Base-by-base conservation (phyloP, 108 stramenopile species). In the Stephanodiscus minutulus region DNA sequence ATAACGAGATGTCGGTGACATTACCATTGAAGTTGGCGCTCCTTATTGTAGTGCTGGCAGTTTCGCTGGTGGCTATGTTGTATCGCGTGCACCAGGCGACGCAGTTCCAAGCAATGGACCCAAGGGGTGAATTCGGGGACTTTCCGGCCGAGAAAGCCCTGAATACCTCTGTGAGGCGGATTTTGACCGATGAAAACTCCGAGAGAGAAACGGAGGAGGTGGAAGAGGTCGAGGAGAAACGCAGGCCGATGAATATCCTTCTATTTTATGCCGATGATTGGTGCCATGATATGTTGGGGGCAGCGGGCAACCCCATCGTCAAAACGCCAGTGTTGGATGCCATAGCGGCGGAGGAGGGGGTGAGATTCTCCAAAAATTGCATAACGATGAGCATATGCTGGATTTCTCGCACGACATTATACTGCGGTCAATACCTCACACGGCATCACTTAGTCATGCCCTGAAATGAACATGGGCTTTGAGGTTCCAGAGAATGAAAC, bases 361-460 rank as follows among this genome's bases (percentile, higher is more conserved):
- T 90, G 17, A 74, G 82, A 20, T 90, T 90, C 47, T 83, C 85
- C 11, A 55, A 85, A 43, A 87, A 88, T 70, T 79, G 72, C 36
- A 87, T 88, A n/a, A 90, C 89, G 0, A 84, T 87, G 1, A 73
- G 78, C 47, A 84, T 90, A 28, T 90, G 89, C 55, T 88, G 87
- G 89, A 57, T 86, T 39, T 81, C 79, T 25, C 73, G 86, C 15
- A 87, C 86, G 3, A 88, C 83, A 13, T 55, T 90, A 20, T 85
- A 83, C 29, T 73, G 83, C 28, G 86, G 86, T 20, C 85, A 86
- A 49, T 88, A 88, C 48, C 72, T 83, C 15, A 65, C 81, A 18
- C 75, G 83, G 9, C 89, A 90, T 69, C 58, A 75, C 27, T 82
- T 76, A 44, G 69, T 69, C 63, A 82, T 76, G 73, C 46, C 81